Percentiles rank a stretch among this genome's conserved stretches.
These are phyloP conservation scores for Iberis pinnata DNA, from an alignment of 345 rosid genomes.

Conservation along the genomic window DNA sequence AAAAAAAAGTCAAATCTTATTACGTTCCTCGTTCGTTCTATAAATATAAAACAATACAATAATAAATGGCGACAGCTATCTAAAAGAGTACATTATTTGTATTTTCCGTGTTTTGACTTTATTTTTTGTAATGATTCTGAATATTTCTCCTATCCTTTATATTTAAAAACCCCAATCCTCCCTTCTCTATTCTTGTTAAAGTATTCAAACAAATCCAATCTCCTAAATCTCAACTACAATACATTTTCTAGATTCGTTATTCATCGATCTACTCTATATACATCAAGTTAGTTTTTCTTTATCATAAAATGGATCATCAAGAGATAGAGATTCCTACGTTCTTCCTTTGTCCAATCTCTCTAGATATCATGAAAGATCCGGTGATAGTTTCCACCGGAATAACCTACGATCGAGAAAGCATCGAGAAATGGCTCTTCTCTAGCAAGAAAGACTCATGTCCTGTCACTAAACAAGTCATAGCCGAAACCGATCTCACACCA, in stretches of 20 bases:
- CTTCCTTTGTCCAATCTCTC: conserved; percentile 70
- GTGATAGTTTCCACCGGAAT: conserved; percentile 64
- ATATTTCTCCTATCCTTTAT: conserved; percentile 16
- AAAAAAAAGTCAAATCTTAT: conserved; percentile 25
- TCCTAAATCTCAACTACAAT: conserved; percentile 23
- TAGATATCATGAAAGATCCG: conserved; percentile 75
- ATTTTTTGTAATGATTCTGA: conserved; percentile 31
- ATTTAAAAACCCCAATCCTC: conserved; percentile 30
- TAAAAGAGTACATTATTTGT: background rate
- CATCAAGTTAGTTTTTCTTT: background rate
- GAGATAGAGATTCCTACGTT: conserved; percentile 60
- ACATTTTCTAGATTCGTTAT: background rate
- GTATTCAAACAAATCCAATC: conserved; percentile 37
- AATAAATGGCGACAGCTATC: conserved; percentile 18
- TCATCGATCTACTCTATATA: conserved; percentile 9
- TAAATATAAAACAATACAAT: conserved; percentile 3
- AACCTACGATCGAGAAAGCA: conserved; percentile 64
- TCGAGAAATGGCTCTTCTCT: conserved; percentile 58
- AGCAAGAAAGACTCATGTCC: conserved; percentile 58
- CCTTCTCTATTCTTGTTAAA: conserved; percentile 22
- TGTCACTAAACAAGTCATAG: conserved; percentile 57
- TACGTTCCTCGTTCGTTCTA: conserved; percentile 28
- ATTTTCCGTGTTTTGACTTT: conserved; percentile 61
- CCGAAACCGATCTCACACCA: conserved; percentile 64
- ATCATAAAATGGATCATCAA: conserved; percentile 41